Evolutionary conservation across 805 yeast species (phyloP).

Genomic region (Isabelozyma rhagii): DNA sequence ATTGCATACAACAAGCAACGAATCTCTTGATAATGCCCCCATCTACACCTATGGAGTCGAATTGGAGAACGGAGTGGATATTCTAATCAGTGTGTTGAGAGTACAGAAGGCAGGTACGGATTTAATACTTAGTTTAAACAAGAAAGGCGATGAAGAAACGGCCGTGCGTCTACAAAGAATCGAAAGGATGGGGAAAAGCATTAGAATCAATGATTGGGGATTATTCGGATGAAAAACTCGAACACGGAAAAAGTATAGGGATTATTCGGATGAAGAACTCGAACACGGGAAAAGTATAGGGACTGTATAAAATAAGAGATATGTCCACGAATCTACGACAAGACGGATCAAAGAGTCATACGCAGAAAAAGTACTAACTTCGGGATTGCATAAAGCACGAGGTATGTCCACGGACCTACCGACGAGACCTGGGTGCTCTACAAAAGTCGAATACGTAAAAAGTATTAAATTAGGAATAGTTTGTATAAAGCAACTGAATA

Average conservation of each 20-base stretch:
- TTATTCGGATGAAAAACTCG: neutral
- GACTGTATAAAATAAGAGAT: too few relatives aligned
- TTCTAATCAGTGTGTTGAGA: conserved; percentile 58
- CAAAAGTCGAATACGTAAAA: too few relatives aligned
- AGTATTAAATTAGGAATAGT: too few relatives aligned
- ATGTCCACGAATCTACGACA: too few relatives aligned
- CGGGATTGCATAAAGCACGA: too few relatives aligned
- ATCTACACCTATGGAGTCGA: conserved; percentile 1
- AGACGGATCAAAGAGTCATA: too few relatives aligned
- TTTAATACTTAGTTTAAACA: conserved; percentile 55
- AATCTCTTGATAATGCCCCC: neutral
- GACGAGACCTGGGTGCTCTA: too few relatives aligned
- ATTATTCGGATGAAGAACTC: neutral
- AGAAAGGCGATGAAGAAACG: neutral
- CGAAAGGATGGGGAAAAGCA: neutral
- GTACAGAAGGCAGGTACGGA: conserved; percentile 54
- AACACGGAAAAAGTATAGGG: too few relatives aligned
- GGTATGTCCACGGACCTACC: too few relatives aligned
- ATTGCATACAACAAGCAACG: neutral
- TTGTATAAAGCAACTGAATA: too few relatives aligned
- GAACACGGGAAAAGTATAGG: too few relatives aligned
- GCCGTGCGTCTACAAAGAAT: neutral
- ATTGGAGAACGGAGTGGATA: conserved; percentile 5
- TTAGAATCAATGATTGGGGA: neutral
- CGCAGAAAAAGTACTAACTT: too few relatives aligned